A percentile compares a stretch with the other conserved stretches of the same genome.
These are phyloP conservation scores for Exophiala dermatitidis DNA, from an alignment of 2,329 filamentous ascomycete species.

Conservation along the genomic window DNA sequence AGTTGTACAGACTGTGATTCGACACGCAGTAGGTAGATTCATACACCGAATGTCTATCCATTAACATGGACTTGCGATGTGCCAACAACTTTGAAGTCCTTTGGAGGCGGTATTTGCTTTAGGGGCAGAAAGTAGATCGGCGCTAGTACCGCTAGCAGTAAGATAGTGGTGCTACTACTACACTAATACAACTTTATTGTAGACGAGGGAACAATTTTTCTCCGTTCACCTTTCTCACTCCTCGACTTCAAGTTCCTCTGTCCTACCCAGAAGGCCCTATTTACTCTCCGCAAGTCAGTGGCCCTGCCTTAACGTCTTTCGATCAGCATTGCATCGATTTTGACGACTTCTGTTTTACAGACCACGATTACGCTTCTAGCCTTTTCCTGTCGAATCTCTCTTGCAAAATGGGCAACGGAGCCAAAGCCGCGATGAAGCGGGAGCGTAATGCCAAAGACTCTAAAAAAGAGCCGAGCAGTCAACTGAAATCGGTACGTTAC, in stretches of 20 bases:
- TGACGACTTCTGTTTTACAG: not conserved
- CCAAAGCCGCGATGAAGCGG: slow-evolving; percentile 64
- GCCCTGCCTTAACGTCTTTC: not conserved
- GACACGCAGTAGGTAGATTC: no score
- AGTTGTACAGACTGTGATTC: no score
- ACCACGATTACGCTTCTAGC: not conserved
- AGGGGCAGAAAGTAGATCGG: no score
- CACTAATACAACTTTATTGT: not conserved
- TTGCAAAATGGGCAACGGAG: slow-evolving; percentile 38
- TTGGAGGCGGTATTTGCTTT: no score
- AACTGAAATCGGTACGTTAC: slow-evolving; percentile 57
- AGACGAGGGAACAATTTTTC: not conserved
- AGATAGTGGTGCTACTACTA: not conserved
- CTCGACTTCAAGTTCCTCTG: not conserved
- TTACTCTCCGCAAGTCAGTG: not conserved
- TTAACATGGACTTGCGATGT: no score
- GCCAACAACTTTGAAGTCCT: no score
- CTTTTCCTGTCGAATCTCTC: not conserved
- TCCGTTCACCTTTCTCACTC: not conserved
- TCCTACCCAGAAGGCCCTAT: not conserved
- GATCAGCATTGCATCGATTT: not conserved
- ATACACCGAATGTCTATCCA: no score
- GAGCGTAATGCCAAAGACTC: slow-evolving; percentile 61
- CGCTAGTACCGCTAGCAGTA: not conserved
- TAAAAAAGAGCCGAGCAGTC: slow-evolving; percentile 52